Conservation (phyloP, 306 rosid genomes). For the Rosa lucieae region DNA sequence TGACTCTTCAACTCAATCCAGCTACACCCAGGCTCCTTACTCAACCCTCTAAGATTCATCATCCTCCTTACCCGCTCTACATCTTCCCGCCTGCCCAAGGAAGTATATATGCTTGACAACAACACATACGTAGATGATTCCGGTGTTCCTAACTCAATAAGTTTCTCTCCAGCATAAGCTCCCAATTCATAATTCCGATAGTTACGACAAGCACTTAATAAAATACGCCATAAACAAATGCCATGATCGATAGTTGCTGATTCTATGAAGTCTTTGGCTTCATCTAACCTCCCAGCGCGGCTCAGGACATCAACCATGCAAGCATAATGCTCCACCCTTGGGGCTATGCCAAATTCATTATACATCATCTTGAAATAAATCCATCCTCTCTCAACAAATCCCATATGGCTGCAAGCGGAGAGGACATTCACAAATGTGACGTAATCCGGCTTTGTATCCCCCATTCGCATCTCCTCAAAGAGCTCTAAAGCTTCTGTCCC, state of each 20-base stretch:
- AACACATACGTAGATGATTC: constrained; percentile 81
- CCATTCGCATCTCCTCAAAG: constrained; percentile 70
- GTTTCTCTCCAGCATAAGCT: constrained; percentile 84
- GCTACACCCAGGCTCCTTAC: constrained; percentile 93
- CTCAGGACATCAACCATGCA: constrained; percentile 88
- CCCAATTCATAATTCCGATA: constrained; percentile 67
- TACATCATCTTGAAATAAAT: constrained; percentile 69
- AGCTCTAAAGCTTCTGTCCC: constrained; percentile 69
- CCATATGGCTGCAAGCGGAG: constrained; percentile 88
- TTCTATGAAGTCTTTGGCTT: constrained; percentile 78
- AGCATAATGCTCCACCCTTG: constrained; percentile 77
- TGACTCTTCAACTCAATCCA: constrained; percentile 79
- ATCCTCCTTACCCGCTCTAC: constrained; percentile 73
- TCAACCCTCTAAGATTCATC: constrained; percentile 76
- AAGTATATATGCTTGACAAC: constrained; percentile 67
- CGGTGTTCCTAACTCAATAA: constrained; percentile 68
- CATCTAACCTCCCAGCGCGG: constrained; percentile 75
- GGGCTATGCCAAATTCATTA: constrained; percentile 51
- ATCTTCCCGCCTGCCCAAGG: constrained; percentile 66
- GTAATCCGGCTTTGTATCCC: constrained; percentile 59
- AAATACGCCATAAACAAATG: constrained; percentile 75
- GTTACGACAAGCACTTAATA: constrained; percentile 73
- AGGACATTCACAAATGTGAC: constrained; percentile 76
- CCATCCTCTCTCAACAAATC: constrained; percentile 69
- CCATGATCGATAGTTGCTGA: constrained; percentile 73